Percentiles rank a stretch among this genome's conserved stretches.
Evolutionary conservation across 2,329 filamentous ascomycete genomes (phyloP).

Genomic region (Purpureocillium takamizusanense): DNA sequence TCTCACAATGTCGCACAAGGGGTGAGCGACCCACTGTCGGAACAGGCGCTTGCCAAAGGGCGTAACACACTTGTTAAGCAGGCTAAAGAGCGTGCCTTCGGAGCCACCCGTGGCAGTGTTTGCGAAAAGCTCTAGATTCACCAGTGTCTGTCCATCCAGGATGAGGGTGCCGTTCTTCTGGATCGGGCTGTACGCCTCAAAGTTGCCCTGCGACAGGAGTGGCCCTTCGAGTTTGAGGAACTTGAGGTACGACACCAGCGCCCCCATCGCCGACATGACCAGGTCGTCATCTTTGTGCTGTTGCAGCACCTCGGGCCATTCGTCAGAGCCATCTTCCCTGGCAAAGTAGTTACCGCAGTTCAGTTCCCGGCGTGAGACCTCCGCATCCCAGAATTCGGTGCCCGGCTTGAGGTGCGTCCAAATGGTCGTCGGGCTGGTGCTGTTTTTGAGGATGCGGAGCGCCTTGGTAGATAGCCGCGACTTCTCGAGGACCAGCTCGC

Average conservation of each 20-base stretch:
- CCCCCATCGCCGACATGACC: slow-evolving; percentile 85
- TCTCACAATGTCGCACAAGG: slow-evolving; percentile 72
- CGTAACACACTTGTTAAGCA: slow-evolving; percentile 90
- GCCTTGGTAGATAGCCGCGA: slow-evolving; percentile 79
- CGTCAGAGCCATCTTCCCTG: slow-evolving; percentile 44
- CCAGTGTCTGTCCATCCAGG: slow-evolving; percentile 89
- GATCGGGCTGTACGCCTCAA: slow-evolving; percentile 87
- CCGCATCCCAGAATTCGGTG: slow-evolving; percentile 85
- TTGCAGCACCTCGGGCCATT: slow-evolving; percentile 70
- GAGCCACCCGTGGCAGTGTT: slow-evolving; percentile 81
- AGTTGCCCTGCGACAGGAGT: slow-evolving; percentile 82
- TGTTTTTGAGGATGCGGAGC: slow-evolving; percentile 89
- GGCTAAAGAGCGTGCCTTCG: slow-evolving; percentile 80
- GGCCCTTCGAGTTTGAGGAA: slow-evolving; percentile 82
- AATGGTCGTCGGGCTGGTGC: slow-evolving; percentile 82
- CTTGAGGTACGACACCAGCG: slow-evolving; percentile 77
- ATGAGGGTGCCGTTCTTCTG: slow-evolving; percentile 83
- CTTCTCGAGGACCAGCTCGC: slow-evolving; percentile 85
- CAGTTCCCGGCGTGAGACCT: slow-evolving; percentile 73
- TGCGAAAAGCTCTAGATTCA: slow-evolving; percentile 94
- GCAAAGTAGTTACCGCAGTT: slow-evolving; percentile 73
- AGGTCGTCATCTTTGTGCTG: slow-evolving; percentile 70
- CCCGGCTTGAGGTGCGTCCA: slow-evolving; percentile 89
- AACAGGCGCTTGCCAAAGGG: slow-evolving; percentile 96
- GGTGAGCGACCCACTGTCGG: slow-evolving; percentile 95